Base-by-base conservation (phyloP, 2,329 filamentous ascomycete genomes). In the Cadophora luteo-olivacea region DNA sequence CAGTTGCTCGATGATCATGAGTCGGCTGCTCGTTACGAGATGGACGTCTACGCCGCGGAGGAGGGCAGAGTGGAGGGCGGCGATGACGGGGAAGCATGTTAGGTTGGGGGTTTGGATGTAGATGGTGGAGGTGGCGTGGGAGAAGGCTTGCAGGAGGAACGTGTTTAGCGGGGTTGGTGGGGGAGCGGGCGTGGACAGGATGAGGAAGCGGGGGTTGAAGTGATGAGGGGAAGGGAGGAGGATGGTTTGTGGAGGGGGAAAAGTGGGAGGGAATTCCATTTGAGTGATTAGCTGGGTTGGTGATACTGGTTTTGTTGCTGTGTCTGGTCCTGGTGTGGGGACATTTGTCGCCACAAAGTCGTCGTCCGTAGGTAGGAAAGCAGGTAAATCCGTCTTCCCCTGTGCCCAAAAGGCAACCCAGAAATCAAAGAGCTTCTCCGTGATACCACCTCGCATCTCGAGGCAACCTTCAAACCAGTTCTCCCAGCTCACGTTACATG, bases 401-500 rank as follows among this genome's bases (percentile, higher is more conserved):
- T 75, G 79, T 11, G 82, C 85, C 93, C 93, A 96, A n/a, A 93
- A 90, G 1, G 80, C 77, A 9, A 82, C 77, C 79, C 92, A 93
- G 75, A 95, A 95, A 1, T 81, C 77, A 52, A 91, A 72, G 49
- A 96, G 85, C n/a, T 85, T 82, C 4, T 78, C 73, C 0, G 93
- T 87, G 0, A 91, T 82, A 0, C 84, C 82, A 0, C 92, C 92
- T 7, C 83, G 82, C 12, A 95, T 79, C 65, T 89, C 87, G 3
- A 95, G 81, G 66, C 90, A 92, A 0, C 90, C 91, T 78, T 97
- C 93, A 32, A 95, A 90, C 93, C 93, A 97, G n/a, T 87, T 80
- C 78, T 96, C 93, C 91, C 66, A 96, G 75, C 91, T 94, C 4
- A 97, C 87, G 74, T 97, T 97, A 79, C 92, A 94, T 74, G 91